Percentiles rank a stretch among this genome's conserved stretches.
These are phyloP conservation scores for Parietichytrium sp. DNA, from an alignment of 108 stramenopile species.

Conservation along the genomic window DNA sequence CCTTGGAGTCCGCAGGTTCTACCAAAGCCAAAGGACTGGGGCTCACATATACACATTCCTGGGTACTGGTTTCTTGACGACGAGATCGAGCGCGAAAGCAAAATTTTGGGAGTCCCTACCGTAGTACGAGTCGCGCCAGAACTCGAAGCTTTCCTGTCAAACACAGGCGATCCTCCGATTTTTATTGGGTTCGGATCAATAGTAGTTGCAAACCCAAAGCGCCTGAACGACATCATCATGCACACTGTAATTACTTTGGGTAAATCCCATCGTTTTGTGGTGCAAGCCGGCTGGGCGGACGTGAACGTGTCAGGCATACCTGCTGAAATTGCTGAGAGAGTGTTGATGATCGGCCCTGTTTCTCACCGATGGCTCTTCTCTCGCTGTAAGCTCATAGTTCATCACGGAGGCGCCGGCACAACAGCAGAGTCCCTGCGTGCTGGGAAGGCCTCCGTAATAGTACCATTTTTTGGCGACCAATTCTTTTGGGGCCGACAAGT, in stretches of 20 bases:
- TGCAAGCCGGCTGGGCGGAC: constrained; percentile 29
- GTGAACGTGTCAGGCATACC: background rate
- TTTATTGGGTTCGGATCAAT: constrained; percentile 37
- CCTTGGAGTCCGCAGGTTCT: constrained; percentile 33
- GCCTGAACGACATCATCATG: background rate
- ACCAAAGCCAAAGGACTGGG: constrained; percentile 37
- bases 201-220: background rate
- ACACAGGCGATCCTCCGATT: background rate
- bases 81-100: background rate
- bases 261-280: background rate
- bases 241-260: background rate
- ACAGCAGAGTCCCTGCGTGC: constrained; percentile 72
- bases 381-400: constrained; percentile 69
- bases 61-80: constrained; percentile 37
- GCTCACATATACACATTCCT: constrained; percentile 6
- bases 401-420: constrained; percentile 84
- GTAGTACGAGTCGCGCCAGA: background rate
- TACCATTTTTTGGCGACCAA: constrained; percentile 64
- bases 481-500: constrained; percentile 27
- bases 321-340: background rate
- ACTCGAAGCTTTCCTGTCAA: background rate
- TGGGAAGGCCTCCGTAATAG: constrained; percentile 72
- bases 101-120: no score
- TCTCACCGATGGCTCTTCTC: constrained; percentile 79
- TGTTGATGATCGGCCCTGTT: constrained; percentile 5